phyloP scores from a whole-genome alignment of 1,284 basidiomycete genomes.

The Athelia sp. region DNA sequence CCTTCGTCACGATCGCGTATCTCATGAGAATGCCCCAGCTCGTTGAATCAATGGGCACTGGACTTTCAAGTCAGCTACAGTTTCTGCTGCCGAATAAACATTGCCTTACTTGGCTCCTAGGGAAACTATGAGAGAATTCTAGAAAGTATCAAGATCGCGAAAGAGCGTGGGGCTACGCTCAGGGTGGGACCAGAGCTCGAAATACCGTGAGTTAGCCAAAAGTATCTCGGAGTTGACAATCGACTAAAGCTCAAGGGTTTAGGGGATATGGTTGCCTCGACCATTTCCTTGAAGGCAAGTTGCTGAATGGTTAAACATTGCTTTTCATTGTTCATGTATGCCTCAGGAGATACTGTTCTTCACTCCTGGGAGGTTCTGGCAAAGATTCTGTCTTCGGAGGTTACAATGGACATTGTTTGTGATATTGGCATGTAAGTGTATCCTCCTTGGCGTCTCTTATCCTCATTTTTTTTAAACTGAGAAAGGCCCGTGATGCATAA shows the following conservation, averaged over 20 bases:
- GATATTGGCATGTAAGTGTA: conserved; percentile 87
- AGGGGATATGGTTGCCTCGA: conserved; percentile 95
- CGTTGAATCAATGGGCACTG: conserved; percentile 94
- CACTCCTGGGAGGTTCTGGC: conserved; percentile 96
- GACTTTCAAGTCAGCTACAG: conserved; percentile 72
- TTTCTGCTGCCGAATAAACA: neutral
- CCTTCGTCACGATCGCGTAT: neutral
- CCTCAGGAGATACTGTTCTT: conserved; percentile 83
- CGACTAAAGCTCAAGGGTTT: neutral
- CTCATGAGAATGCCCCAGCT: conserved; percentile 41
- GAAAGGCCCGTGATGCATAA: conserved; percentile 96
- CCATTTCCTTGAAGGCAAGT: conserved; percentile 84
- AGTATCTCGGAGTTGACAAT: neutral
- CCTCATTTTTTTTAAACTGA: too few relatives aligned
- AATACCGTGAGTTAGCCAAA: conserved; percentile 66
- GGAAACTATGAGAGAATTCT: conserved; percentile 92
- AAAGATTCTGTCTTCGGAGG: conserved; percentile 78
- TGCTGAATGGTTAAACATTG: neutral
- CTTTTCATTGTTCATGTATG: too few relatives aligned
- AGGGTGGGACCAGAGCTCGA: conserved; percentile 99
- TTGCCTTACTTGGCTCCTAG: conserved; percentile 31
- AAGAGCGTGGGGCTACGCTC: conserved; percentile 83
- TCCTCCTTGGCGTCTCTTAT: too few relatives aligned
- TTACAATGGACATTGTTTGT: conserved; percentile 77
- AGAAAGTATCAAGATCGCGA: conserved; percentile 84